Conservation (phyloP, 192 early-diverging fungal species). For the Podila clonocystis region DNA sequence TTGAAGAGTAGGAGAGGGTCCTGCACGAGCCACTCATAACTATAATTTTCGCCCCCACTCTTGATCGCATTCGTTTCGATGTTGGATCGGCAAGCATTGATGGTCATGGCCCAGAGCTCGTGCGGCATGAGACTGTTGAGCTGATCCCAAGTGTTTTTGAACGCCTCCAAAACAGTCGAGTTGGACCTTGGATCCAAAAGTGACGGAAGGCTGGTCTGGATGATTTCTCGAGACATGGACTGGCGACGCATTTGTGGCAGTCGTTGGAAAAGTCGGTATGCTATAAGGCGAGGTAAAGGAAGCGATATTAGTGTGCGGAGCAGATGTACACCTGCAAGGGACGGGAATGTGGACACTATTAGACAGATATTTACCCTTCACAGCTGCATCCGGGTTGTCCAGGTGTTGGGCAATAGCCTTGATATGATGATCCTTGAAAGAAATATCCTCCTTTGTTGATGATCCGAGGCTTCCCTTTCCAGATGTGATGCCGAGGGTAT, state of each 20-base stretch:
- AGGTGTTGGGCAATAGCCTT: conserved; percentile 18
- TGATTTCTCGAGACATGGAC: conserved; percentile 10
- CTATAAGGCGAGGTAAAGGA: not conserved
- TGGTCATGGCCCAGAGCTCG: conserved; percentile 43
- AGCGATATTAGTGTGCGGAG: not conserved
- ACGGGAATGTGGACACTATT: not conserved
- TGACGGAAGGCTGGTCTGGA: conserved; percentile 31
- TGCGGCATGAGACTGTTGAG: conserved; percentile 48
- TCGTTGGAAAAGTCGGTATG: conserved; percentile 36
- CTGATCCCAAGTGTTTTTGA: conserved; percentile 51
- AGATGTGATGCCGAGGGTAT: not conserved
- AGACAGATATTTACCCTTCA: conserved; percentile 20
- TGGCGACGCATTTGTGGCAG: conserved; percentile 22
- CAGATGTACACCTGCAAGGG: not conserved
- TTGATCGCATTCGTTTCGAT: not conserved
- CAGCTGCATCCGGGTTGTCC: conserved; percentile 20
- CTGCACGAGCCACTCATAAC: conserved; percentile 40
- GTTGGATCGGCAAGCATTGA: conserved; percentile 11
- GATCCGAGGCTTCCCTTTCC: not conserved
- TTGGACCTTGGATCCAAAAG: conserved; percentile 24
- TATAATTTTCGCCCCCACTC: not conserved
- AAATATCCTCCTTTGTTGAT: not conserved
- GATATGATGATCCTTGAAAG: conserved; percentile 14
- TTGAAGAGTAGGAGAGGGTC: conserved; percentile 43
- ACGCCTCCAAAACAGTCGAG: conserved; percentile 33